These are phyloP conservation scores for Pyrenophora seminiperda DNA, from an alignment of 2,329 filamentous ascomycete genomes.

Conservation along the genomic window DNA sequence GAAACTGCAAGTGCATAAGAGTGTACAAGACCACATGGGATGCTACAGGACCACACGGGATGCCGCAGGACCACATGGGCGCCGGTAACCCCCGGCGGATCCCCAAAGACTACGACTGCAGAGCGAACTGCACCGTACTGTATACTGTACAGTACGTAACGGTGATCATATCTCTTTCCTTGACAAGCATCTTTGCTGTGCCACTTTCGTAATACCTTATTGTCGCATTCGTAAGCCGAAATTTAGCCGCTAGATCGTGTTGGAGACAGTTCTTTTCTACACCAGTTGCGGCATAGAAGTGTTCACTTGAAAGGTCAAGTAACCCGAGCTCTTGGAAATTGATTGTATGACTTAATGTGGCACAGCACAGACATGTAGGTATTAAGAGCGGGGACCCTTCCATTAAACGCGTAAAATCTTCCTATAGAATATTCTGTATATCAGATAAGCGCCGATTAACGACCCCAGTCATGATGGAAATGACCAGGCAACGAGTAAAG, in stretches of 20 bases:
- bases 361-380: neutral
- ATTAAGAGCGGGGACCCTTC: neutral
- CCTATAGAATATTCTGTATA: neutral
- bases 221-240: neutral
- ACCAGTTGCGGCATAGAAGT: neutral
- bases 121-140: no score
- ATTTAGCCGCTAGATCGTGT: neutral
- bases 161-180: neutral
- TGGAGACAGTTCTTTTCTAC: neutral
- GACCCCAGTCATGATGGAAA: neutral
- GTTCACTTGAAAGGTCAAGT: neutral
- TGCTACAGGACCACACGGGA: no score
- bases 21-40: no score
- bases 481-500: constrained; percentile 7
- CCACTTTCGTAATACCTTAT: neutral
- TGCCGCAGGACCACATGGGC: no score
- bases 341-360: neutral
- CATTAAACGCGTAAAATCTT: neutral
- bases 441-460: neutral
- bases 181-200: neutral
- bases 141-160: no score
- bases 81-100: no score
- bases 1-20: no score
- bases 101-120: no score
- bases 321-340: constrained; percentile 1